Conservation (phyloP, 2,329 filamentous ascomycete genomes). For the Chaetomiaceae sp. region DNA sequence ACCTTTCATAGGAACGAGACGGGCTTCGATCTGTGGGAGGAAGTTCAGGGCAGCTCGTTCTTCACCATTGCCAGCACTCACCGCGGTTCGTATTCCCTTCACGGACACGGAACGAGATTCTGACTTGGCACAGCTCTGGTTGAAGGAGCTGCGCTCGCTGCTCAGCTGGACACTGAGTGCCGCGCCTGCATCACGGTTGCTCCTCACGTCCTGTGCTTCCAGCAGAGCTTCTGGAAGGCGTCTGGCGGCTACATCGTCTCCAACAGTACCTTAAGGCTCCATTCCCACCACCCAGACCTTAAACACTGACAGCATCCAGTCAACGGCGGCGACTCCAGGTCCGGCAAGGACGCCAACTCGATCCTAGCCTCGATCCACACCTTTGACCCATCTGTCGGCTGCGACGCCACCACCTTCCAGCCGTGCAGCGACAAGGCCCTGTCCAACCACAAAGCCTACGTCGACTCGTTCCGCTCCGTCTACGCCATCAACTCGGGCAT, state of each 20-base stretch:
- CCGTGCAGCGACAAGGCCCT: constrained; percentile 67
- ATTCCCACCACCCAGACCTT: background rate
- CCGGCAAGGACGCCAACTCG: constrained; percentile 68
- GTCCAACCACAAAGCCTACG: constrained; percentile 70
- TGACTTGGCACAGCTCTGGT: constrained; percentile 43
- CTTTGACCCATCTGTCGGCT: constrained; percentile 63
- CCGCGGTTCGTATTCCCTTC: constrained; percentile 44
- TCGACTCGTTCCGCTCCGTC: constrained; percentile 68
- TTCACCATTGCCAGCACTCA: constrained; percentile 71
- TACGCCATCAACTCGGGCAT: constrained; percentile 68
- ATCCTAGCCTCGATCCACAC: constrained; percentile 62
- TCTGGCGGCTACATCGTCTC: constrained; percentile 58
- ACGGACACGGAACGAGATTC: background rate
- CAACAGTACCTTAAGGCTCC: constrained; percentile 55
- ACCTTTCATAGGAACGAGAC: constrained; percentile 44
- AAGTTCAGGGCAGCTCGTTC: constrained; percentile 71
- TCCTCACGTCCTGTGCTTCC: constrained; percentile 67
- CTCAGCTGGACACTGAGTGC: constrained; percentile 57
- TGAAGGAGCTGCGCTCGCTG: constrained; percentile 63
- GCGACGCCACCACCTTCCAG: constrained; percentile 70
- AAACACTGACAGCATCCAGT: constrained; percentile 33
- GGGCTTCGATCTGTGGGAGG: constrained; percentile 79
- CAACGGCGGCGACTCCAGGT: constrained; percentile 56
- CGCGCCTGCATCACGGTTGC: constrained; percentile 59
- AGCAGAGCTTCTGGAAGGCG: constrained; percentile 68